Conservation (phyloP, 164 flowering plant genomes). For the Stephania japonica region DNA sequence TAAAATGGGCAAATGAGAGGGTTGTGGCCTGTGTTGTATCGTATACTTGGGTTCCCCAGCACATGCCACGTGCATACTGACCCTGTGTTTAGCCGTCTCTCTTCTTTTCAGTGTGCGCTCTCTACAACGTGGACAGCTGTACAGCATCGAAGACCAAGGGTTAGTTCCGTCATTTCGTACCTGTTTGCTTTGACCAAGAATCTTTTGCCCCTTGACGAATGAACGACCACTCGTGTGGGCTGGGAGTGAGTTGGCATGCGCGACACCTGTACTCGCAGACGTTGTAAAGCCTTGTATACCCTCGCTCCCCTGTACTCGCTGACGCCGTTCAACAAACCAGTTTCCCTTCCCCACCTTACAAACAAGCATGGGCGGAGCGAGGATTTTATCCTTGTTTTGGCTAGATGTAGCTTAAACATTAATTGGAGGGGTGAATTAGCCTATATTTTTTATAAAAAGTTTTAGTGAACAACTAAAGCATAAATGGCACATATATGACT, state of each 20-base stretch:
- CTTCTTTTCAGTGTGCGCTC: neutral
- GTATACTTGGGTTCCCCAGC: neutral
- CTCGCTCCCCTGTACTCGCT: neutral
- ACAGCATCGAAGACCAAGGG: neutral
- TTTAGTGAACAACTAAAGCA: too few relatives aligned
- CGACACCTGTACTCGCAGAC: neutral
- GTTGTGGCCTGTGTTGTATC: too few relatives aligned
- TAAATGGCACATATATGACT: too few relatives aligned
- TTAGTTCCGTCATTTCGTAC: neutral
- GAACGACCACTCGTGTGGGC: constrained; percentile 1
- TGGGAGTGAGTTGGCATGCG: constrained; percentile 7
- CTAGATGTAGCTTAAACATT: too few relatives aligned
- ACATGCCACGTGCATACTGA: constrained; percentile 1
- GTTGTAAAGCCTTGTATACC: neutral
- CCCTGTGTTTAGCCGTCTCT: neutral
- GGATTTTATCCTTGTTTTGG: too few relatives aligned
- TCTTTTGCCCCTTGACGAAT: neutral
- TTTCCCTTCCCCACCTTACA: neutral
- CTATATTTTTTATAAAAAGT: too few relatives aligned
- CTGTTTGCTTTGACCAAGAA: neutral
- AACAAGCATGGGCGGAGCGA: too few relatives aligned
- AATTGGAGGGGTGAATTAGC: too few relatives aligned
- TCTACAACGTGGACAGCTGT: constrained; percentile 9
- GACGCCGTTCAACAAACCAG: neutral
- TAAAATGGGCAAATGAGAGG: too few relatives aligned